Base-by-base conservation (phyloP, 2,329 filamentous ascomycete genomes). In the Aspergillus fumigatiaffinis region DNA sequence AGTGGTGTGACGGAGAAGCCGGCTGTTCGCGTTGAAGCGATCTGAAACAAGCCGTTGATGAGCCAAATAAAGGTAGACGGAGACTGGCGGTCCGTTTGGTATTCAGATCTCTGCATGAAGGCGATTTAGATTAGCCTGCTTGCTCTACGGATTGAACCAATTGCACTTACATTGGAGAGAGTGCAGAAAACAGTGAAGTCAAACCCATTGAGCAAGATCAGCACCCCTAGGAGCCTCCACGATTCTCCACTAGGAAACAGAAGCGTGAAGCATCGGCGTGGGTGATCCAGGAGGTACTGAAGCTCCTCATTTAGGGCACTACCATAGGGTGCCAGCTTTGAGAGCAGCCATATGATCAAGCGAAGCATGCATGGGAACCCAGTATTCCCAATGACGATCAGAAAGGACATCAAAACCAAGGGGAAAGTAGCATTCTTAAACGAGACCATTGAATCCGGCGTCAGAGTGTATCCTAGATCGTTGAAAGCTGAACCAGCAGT, bases 321-420 rank as follows among this genome's bases (percentile, higher is more conserved):
- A 4, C 78, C 81, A 32, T 74, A 75, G 1, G 88, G 85, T 0
- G 87, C 82, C 52, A 88, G 64, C 55, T 87, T 84, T n/a, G 89
- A 89, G 25, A 83, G 69, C 1, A 88, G 67, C 92, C 93, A 97
- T 57, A 97, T 97, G 62, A 93, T 84, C 67, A 96, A 91, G 4
- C 93, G 88, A 21, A 97, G 82, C 87, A 96, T 91, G 67, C 93
- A 89, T 0, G 92, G 92, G 65, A 96, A 97, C 0, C 89, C 92
- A 0, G 92, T 96, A 68, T 97, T 97, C 55, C 92, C 92, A 59
- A 95, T 89, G 58, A 96, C 86, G 68, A 97, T 92, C 38, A 97
- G 82, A 64, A 95, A 94, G 17, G 86, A 87, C 76, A 91, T 87
- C 50, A 92, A 70, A 20, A 96, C 78, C 51, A 97, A 79, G 1